phyloP scores from a whole-genome alignment of 1,284 basidiomycete species.

The Ceratobasidium sp. region DNA sequence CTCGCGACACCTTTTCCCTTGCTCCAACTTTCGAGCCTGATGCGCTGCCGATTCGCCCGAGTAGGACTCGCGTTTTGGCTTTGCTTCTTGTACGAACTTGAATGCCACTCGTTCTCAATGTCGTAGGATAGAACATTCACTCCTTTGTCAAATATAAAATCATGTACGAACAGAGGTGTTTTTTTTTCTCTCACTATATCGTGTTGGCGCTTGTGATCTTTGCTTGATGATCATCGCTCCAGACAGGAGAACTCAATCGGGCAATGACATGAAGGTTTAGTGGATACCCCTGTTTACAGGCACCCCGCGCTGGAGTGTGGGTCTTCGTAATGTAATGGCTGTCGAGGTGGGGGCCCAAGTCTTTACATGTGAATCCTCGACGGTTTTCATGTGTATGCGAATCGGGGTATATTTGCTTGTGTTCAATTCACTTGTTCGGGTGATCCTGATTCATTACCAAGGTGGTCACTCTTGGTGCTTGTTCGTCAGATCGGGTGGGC shows the following conservation, averaged over 20 bases:
- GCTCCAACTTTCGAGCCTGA: constrained; percentile 19
- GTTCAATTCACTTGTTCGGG: not conserved
- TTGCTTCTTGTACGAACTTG: constrained; percentile 2
- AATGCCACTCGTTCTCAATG: constrained; percentile 29
- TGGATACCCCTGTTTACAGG: not conserved
- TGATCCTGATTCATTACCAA: not conserved
- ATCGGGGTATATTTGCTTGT: not conserved
- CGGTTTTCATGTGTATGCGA: not conserved
- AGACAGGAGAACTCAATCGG: not conserved
- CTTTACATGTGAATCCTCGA: no score
- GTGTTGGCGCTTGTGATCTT: not conserved
- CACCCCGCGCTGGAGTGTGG: not conserved
- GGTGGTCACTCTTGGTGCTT: no score
- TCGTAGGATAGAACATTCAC: constrained; percentile 35
- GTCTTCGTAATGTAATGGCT: not conserved
- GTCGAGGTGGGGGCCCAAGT: not conserved
- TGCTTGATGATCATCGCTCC: not conserved
- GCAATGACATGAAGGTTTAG: not conserved
- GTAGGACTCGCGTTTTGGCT: not conserved
- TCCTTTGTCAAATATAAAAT: constrained; percentile 30
- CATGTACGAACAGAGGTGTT: constrained; percentile 31
- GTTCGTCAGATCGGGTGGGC: not conserved
- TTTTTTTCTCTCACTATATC: constrained; percentile 4
- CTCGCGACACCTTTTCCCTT: constrained; percentile 19
- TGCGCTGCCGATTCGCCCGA: not conserved